phyloP scores from a whole-genome alignment of 805 yeast genomes.

The Starmera caribaea region DNA sequence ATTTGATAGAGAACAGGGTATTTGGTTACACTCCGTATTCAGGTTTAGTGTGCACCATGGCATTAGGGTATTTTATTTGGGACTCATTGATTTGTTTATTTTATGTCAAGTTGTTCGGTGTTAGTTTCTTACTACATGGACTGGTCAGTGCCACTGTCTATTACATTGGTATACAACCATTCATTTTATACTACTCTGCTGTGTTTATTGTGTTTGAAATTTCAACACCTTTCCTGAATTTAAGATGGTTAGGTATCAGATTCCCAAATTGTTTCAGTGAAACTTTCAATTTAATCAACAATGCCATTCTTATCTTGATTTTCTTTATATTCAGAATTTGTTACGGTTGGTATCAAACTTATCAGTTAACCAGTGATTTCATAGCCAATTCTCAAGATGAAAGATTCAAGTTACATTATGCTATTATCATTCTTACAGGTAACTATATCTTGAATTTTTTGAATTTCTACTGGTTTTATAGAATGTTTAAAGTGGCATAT shows the following conservation, averaged over 20 bases:
- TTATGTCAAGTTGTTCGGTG: slow-evolving; percentile 54
- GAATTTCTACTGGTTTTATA: slow-evolving; percentile 70
- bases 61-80: slow-evolving; percentile 82
- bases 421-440: slow-evolving; percentile 22
- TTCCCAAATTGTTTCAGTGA: slow-evolving; percentile 54
- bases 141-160: slow-evolving; percentile 64
- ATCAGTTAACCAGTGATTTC: slow-evolving; percentile 34
- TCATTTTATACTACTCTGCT: slow-evolving; percentile 63
- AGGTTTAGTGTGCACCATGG: slow-evolving; percentile 54
- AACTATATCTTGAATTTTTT: slow-evolving; percentile 51
- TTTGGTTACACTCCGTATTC: slow-evolving; percentile 61
- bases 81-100: slow-evolving; percentile 53
- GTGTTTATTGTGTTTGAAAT: slow-evolving; percentile 69
- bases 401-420: slow-evolving; percentile 36
- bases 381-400: slow-evolving; percentile 23
- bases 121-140: slow-evolving; percentile 70
- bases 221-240: slow-evolving; percentile 79
- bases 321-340: slow-evolving; percentile 65
- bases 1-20: slow-evolving; percentile 37
- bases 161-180: slow-evolving; percentile 50
- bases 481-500: slow-evolving; percentile 59
- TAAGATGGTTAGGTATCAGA: slow-evolving; percentile 74
- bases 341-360: slow-evolving; percentile 71
- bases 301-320: slow-evolving; percentile 47
- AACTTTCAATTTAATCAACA: slow-evolving; percentile 47